phyloP scores from a whole-genome alignment of 768 basidiomycete species.

The Tremella fuciformis region DNA sequence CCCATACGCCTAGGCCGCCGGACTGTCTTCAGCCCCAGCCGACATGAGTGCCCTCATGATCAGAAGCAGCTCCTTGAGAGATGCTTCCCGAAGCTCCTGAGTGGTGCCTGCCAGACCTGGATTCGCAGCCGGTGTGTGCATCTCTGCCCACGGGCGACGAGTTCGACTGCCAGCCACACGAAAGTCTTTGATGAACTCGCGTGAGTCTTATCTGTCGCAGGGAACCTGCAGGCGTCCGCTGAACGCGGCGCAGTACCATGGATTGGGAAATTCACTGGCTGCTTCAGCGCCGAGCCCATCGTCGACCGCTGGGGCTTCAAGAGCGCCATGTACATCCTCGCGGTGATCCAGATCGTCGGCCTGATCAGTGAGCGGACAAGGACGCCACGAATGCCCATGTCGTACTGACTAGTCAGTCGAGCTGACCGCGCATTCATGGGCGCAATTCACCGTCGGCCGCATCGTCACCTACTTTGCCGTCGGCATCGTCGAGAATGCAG shows the following conservation, averaged over 20 bases:
- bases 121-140: not conserved
- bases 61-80: too few relatives aligned
- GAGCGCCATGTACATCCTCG: slow-evolving; percentile 6
- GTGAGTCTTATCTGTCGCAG: too few relatives aligned
- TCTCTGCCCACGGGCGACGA: too few relatives aligned
- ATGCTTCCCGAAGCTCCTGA: too few relatives aligned
- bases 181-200: slow-evolving; percentile 25
- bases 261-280: slow-evolving; percentile 17
- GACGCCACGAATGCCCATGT: not conserved
- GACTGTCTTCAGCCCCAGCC: too few relatives aligned
- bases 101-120: too few relatives aligned
- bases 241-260: slow-evolving; percentile 10
- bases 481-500: slow-evolving; percentile 21
- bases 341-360: slow-evolving; percentile 15
- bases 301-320: slow-evolving; percentile 23
- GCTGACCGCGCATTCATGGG: slow-evolving; percentile 17
- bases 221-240: too few relatives aligned
- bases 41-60: too few relatives aligned
- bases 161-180: slow-evolving; percentile 15
- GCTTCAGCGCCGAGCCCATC: slow-evolving; percentile 18
- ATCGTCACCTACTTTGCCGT: slow-evolving; percentile 24
- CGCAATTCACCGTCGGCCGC: slow-evolving; percentile 14
- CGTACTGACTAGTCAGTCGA: slow-evolving; percentile 7
- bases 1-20: too few relatives aligned
- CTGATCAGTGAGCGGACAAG: slow-evolving; percentile 15